These are phyloP conservation scores for Aristolochia californica DNA, from an alignment of 164 flowering plant species.

Conservation along the genomic window DNA sequence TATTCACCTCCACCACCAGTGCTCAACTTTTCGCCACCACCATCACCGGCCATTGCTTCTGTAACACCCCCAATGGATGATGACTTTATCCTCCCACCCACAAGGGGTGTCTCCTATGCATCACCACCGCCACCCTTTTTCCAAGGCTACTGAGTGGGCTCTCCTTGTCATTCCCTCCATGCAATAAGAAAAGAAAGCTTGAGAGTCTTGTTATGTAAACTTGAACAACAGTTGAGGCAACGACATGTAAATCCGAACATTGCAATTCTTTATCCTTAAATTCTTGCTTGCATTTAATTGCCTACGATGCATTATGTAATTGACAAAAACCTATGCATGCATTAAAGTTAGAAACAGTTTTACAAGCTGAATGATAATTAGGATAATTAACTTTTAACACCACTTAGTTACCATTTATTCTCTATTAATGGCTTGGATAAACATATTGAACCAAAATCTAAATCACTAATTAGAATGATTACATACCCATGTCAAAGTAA, in stretches of 20 bases:
- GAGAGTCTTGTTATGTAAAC: neutral
- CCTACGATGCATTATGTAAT: too few species aligned
- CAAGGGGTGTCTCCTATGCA: constrained; percentile 4
- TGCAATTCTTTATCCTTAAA: neutral
- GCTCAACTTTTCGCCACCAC: neutral
- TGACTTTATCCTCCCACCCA: constrained; percentile 6
- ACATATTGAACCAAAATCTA: too few species aligned
- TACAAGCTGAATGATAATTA: too few species aligned
- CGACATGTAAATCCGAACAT: constrained; percentile 1
- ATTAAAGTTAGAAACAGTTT: too few species aligned
- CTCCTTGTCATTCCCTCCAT: neutral
- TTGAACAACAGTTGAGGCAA: neutral
- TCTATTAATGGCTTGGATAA: too few species aligned
- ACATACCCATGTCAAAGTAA: too few species aligned
- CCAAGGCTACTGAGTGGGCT: constrained; percentile 6
- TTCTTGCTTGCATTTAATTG: neutral
- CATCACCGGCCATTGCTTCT: constrained; percentile 10
- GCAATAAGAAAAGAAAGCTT: neutral
- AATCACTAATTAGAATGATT: too few species aligned
- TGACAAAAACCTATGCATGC: too few species aligned
- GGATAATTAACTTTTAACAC: too few species aligned
- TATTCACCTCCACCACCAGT: constrained; percentile 8
- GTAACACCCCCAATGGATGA: neutral
- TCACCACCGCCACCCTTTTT: constrained; percentile 11
- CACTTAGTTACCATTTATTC: too few species aligned